Base-by-base conservation (phyloP, 2,329 filamentous ascomycete species). In the Diaporthe vexans region DNA sequence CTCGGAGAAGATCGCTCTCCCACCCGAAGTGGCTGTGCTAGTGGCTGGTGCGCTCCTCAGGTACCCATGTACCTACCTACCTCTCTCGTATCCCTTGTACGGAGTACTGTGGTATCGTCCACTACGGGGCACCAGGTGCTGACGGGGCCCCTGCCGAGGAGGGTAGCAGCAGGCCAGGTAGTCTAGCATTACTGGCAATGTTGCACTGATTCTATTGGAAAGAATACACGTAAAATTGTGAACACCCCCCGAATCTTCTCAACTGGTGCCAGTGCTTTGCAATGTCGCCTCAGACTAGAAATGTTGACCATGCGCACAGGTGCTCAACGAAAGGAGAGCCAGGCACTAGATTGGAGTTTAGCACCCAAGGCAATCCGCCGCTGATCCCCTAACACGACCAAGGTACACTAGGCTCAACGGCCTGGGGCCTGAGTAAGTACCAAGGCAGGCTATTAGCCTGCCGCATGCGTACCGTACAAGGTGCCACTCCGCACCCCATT, bases 1-100 rank as follows among this genome's bases (percentile, higher is more conserved):
- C 29, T 68, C 17, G 63, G 63, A 68, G 63, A 73, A 70, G 48
- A 68, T 70, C 33, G 72, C 40, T 52, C 52, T n/a, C 51, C 5
- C 21, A 48, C 33, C 61, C 26, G 37, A n/a, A 35, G 65, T 46
- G 58, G 56, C 63, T 46, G 58, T 57, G 43, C 33, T n/a, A 57
- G 72, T 71, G 65, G 72, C 72, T 73, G n/a, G 65, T 71, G 72
- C 24, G 33, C n/a, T 67, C 17, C n/a, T 19, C 5, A 8, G 13
- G 51, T 24, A 59, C 57, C 15, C n/a, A 19, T n/a, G 29, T 52
- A 51, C 40, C 21, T 29, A 29, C 29, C 29, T 26, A 29, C n/a
- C 11, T 58, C 21, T 11, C 33, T 65, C 33, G 26, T 69, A 54
- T n/a, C 40, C 59, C 59, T 33, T n/a, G 29, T 33, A 40, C 29